Base-by-base conservation (phyloP, 257 asterid species). In the Plantago elongata region DNA sequence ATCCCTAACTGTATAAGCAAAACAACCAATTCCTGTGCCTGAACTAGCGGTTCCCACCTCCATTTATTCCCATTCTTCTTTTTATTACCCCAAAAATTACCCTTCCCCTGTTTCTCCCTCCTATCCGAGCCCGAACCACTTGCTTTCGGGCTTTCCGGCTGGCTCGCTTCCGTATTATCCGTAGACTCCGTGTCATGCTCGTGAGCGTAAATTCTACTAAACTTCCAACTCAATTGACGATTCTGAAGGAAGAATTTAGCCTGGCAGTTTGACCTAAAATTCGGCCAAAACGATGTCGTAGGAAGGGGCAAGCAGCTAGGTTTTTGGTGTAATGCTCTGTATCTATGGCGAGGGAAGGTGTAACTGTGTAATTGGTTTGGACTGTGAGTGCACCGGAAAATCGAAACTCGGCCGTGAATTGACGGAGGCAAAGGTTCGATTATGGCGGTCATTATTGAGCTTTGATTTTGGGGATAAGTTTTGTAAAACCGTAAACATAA, bases 11-110 rank as follows among this genome's bases (percentile, higher is more conserved):
- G 97, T 69, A 93, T 69, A 40, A 93, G 78, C 83, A 91, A 71
- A 72, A 87, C 86, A 45, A 95, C 95, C 62, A 93, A 76, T 74
- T 93, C 97, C 47, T 84, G 97, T 11, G 94, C 99, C 60, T 85
- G 95, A 58, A 89, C 69, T 46, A 93, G 80, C 13, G 96, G 99
- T 48, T 89, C 87, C 96, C 96, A 89, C 69, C 67, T 76, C 99
- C 96, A 92, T 58, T 77, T 83, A 57, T 73, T 80, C 59, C 43
- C 59, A 54, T 54, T 51, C 22, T 73, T 69, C 6, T 47, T 46
- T 17, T 46, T 60, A 5, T 56, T 65, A 22, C 54, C 67, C 94
- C 94, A 87, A 93, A 85, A 84, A 45, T 74, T 82, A 65, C 81
- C 84, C 69, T 86, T 91, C 54, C 94, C 92, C 76, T 82, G 91